These are phyloP conservation scores for Pseudohyphozyma bogoriensis DNA, from an alignment of 768 basidiomycete species.

Conservation along the genomic window DNA sequence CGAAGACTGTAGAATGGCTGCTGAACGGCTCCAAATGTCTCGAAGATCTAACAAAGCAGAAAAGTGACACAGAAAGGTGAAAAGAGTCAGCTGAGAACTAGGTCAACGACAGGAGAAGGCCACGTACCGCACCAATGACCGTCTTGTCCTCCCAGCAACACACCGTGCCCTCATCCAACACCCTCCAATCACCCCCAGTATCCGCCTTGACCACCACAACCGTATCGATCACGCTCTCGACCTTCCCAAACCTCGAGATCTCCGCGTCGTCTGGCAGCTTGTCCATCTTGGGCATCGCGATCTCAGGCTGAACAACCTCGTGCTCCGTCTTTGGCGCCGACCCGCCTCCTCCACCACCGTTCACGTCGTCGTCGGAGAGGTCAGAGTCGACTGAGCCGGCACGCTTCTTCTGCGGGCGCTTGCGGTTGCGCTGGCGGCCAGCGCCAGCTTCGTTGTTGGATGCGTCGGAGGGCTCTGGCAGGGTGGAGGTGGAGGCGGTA, in stretches of 20 bases:
- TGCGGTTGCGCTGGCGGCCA: conserved; percentile 1
- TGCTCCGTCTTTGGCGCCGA: conserved; percentile 30
- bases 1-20: conserved; percentile 83
- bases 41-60: conserved; percentile 86
- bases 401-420: neutral
- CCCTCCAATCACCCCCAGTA: conserved; percentile 49
- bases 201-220: conserved; percentile 63
- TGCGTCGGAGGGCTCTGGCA: neutral
- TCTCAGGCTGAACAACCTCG: conserved; percentile 42
- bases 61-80: too few species aligned
- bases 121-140: conserved; percentile 78
- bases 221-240: conserved; percentile 62
- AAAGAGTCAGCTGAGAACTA: conserved; percentile 8
- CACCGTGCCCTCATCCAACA: conserved; percentile 79
- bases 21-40: conserved; percentile 88
- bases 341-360: conserved; percentile 2
- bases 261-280: conserved; percentile 55
- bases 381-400: neutral
- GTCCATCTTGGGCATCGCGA: conserved; percentile 50
- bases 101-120: conserved; percentile 14
- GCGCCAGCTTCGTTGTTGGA: neutral
- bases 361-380: conserved; percentile 21
- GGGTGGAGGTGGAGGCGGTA: conserved; percentile 1
- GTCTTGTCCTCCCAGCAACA: conserved; percentile 80
- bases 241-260: conserved; percentile 65